Base-by-base conservation (phyloP, 768 basidiomycete species). In the Amanita jacksonii region DNA sequence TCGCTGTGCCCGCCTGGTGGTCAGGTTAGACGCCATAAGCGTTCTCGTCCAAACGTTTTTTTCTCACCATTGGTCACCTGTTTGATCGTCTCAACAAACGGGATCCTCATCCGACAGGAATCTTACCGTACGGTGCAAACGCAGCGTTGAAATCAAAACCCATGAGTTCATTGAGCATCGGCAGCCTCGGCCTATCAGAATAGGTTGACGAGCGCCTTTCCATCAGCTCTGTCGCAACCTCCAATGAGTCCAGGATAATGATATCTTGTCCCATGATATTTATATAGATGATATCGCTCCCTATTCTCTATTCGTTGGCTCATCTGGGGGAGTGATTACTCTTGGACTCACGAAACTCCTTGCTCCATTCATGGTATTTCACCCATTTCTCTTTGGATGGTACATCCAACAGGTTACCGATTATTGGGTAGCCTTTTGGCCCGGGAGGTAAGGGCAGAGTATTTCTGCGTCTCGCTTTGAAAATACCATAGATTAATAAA, bases 81-180 rank as follows among this genome's bases (percentile, higher is more conserved):
- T 23, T 5, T 23, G 5, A n/a, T 22, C 22, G 8, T 23, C 10
- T 38, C 12, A 10, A 24, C 4, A 20, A 5, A 8, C 22, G 5
- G 18, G 6, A 38, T n/a, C n/a, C n/a, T n/a, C n/a, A n/a, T n/a
- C n/a, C 3, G 13, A n/a, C 10, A 38, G 38, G n/a, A 7, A 8
- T 3, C 18, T 64, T 54, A 23, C 59, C 59, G 43, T 66, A 62
- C 39, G 54, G 56, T 23, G 58, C 41, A 38, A 59, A 52, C 7
- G 51, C 34, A 16, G 60, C 52, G 33, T 49, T 53, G 31, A 51
- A 53, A n/a, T 43, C 48, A 32, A 48, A 49, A 30, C 52, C 27
- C 32, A 43, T 35, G 5, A 43, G 16, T 3, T 33, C 30, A 35
- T 35, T 15, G 3, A 36, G 3, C 41, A 43, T 33, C 10, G 23